phyloP scores from a whole-genome alignment of 306 rosid genomes.

The Crataegus laevigata region DNA sequence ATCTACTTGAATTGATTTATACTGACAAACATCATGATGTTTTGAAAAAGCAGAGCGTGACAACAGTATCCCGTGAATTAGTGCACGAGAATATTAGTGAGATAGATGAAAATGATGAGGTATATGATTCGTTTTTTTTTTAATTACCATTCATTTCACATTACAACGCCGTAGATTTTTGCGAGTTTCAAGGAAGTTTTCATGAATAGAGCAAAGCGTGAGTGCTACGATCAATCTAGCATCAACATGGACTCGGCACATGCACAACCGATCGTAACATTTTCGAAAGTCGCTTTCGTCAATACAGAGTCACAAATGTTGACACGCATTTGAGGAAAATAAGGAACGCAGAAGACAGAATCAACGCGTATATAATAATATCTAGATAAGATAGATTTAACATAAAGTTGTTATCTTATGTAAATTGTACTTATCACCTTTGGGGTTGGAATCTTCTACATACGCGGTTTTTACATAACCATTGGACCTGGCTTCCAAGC shows the following conservation, averaged over 20 bases:
- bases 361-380: background rate
- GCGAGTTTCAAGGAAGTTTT: background rate
- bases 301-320: background rate
- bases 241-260: background rate
- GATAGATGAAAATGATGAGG: background rate
- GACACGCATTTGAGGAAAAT: background rate
- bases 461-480: background rate
- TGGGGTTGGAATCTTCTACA: background rate
- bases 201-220: background rate
- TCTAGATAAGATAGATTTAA: background rate
- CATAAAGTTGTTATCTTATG: background rate
- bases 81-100: background rate
- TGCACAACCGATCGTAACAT: no score
- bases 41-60: background rate
- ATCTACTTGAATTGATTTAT: background rate
- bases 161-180: no score
- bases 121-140: background rate
- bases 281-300: background rate
- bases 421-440: background rate
- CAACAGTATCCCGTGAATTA: background rate
- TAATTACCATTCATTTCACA: background rate
- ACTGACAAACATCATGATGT: background rate
- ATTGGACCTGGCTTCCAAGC: background rate
- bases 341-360: background rate
- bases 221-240: background rate